Base-by-base conservation (phyloP, 2,329 filamentous ascomycete genomes). In the Hypoxylon sp. region DNA sequence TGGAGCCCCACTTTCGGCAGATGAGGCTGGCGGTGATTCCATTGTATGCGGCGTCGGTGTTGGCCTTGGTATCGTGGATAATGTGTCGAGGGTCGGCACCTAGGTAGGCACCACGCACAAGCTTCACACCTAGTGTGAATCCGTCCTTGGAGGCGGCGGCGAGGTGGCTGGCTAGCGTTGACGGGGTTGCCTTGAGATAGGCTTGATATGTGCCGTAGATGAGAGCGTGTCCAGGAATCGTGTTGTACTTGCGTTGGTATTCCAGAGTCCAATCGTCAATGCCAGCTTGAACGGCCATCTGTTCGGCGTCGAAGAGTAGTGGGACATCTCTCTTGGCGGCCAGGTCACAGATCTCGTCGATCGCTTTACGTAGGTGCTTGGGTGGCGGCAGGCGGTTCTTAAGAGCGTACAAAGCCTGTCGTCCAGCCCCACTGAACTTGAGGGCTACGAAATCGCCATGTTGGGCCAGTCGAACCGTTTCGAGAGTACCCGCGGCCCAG, bases 271-370 rank as follows among this genome's bases (percentile, higher is more conserved):
- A 93, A 61, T 83, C 80, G 67, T 94, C 87, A 55, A 95, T 93
- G 5, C 90, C 90, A 4, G 80, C 75, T 72, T 96, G 90, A 20
- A 94, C 80, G 46, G 82, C 80, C 48, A 87, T 85, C 70, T 96
- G 90, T 72, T 97, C 92, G 1, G 91, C 92, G 57, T 95, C 90
- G 56, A 96, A 90, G 2, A 96, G 81, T 1, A 97, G 78, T 2
- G 83, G 80, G 2, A 96, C 83, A 16, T 86, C 83, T 41, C 86
- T 84, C 26, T 81, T 75, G 2, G 82, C 78, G 0, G 91, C 91
- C 11, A 88, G 80, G 35, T 85, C 76, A 72, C 91, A 95, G 58
- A 95, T 86, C 37, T 83, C 77, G 60, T 89, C 82, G 55, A 96
- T 89, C 9, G 89, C 87, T 9, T 80, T 72, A 42, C 81, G 78